Conservation (phyloP, 23 red algal genomes). For the Agarophyton chilense region DNA sequence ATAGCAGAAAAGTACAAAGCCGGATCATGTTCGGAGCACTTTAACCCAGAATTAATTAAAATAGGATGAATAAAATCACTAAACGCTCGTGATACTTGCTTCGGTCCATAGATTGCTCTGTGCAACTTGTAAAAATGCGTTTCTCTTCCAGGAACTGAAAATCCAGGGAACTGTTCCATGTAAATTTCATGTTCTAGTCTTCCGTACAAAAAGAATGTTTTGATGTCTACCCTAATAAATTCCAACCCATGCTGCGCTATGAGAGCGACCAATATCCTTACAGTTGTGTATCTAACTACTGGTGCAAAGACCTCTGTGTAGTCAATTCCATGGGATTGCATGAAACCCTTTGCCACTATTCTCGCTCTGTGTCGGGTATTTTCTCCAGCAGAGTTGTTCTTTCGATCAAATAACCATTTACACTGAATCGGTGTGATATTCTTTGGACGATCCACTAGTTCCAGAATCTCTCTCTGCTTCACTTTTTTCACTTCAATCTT, state of each 20-base stretch:
- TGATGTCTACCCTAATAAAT: conserved; percentile 20
- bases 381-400: not conserved
- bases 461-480: not conserved
- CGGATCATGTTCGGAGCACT: conserved; percentile 3
- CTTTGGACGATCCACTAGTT: not conserved
- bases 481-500: not conserved
- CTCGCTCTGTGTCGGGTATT: conserved; percentile 38
- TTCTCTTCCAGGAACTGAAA: not conserved
- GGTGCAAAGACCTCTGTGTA: conserved; percentile 45
- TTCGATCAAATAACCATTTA: conserved; percentile 28
- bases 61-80: not conserved
- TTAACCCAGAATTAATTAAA: not conserved
- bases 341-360: conserved; percentile 61
- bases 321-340: conserved; percentile 20
- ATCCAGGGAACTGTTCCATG: conserved; percentile 15
- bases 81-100: conserved; percentile 32
- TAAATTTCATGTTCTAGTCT: conserved; percentile 11
- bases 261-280: not conserved
- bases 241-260: not conserved
- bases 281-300: conserved; percentile 24
- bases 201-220: conserved; percentile 32
- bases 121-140: not conserved
- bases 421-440: not conserved
- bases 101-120: conserved; percentile 32
- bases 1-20: not conserved